Evolutionary conservation across 2,329 filamentous ascomycete species (phyloP).

Genomic region (Alternaria triticimaculans): DNA sequence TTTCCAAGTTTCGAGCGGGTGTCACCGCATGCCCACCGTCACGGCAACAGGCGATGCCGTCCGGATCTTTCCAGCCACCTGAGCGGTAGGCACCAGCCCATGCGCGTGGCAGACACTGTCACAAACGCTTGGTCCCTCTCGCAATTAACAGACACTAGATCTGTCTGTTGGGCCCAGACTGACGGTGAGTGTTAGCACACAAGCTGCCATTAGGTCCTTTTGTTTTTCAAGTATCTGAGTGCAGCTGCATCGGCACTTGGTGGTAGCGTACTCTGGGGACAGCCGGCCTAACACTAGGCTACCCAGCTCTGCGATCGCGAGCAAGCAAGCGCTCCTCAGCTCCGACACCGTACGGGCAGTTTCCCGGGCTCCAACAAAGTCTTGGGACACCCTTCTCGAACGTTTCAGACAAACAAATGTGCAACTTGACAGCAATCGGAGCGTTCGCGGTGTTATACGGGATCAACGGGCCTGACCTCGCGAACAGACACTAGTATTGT

Average conservation of each 20-base stretch:
- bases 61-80: background rate
- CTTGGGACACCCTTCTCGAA: background rate
- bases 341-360: background rate
- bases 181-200: background rate
- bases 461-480: background rate
- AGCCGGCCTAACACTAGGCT: background rate
- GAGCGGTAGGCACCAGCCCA: background rate
- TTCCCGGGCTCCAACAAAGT: background rate
- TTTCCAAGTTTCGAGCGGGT: background rate
- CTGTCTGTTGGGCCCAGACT: background rate
- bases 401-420: slow-evolving; percentile 9
- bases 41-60: slow-evolving; percentile 2
- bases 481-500: slow-evolving; percentile 1
- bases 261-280: background rate
- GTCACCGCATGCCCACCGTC: background rate
- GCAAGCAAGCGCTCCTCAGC: background rate
- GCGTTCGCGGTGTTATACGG: slow-evolving; percentile 9
- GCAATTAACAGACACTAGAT: background rate
- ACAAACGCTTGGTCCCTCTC: background rate
- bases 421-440: slow-evolving; percentile 2
- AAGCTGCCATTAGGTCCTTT: background rate
- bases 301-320: background rate
- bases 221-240: background rate
- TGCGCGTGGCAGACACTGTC: background rate
- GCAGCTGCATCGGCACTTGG: background rate